phyloP scores from a whole-genome alignment of 352 stramenopile species.

The Pythium coloratum region DNA sequence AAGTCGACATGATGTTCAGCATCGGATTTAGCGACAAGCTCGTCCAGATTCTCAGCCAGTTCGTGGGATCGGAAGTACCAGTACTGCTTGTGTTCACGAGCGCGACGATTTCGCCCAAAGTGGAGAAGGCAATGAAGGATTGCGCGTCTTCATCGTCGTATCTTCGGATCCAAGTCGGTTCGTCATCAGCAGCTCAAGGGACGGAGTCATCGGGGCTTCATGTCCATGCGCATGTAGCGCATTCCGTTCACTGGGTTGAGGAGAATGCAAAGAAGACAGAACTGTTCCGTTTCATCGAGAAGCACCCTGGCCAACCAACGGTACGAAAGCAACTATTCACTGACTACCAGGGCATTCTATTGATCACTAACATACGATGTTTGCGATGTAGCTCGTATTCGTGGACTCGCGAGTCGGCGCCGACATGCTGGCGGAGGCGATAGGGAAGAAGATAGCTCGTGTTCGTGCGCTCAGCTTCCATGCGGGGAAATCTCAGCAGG shows the following conservation, averaged over 20 bases:
- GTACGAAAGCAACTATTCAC: conserved; percentile 29
- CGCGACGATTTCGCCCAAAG: conserved; percentile 50
- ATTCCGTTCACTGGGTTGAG: conserved; percentile 50
- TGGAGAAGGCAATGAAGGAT: conserved; percentile 38
- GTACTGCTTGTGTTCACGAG: conserved; percentile 63
- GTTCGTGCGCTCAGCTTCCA: conserved; percentile 51
- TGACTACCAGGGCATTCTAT: conserved; percentile 4
- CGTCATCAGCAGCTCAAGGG: neutral
- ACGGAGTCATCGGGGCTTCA: neutral
- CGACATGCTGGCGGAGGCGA: conserved; percentile 55
- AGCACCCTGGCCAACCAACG: conserved; percentile 31
- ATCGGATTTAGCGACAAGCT: conserved; percentile 57
- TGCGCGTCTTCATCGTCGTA: conserved; percentile 12
- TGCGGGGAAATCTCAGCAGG: conserved; percentile 57
- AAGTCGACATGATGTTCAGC: conserved; percentile 77
- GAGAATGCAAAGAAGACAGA: conserved; percentile 62
- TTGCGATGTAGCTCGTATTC: conserved; percentile 59
- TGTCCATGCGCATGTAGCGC: conserved; percentile 37
- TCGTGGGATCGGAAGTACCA: conserved; percentile 13
- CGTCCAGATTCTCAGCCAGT: conserved; percentile 41
- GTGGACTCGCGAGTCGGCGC: conserved; percentile 64
- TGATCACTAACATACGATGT: conserved; percentile 2
- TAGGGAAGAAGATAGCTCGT: conserved; percentile 40
- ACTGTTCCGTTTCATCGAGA: conserved; percentile 43
- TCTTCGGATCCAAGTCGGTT: conserved; percentile 36